Evolutionary conservation across 768 basidiomycete species (phyloP), one percentile per base, ranked within the genome.

Genomic region (Boletus reticulatus): DNA sequence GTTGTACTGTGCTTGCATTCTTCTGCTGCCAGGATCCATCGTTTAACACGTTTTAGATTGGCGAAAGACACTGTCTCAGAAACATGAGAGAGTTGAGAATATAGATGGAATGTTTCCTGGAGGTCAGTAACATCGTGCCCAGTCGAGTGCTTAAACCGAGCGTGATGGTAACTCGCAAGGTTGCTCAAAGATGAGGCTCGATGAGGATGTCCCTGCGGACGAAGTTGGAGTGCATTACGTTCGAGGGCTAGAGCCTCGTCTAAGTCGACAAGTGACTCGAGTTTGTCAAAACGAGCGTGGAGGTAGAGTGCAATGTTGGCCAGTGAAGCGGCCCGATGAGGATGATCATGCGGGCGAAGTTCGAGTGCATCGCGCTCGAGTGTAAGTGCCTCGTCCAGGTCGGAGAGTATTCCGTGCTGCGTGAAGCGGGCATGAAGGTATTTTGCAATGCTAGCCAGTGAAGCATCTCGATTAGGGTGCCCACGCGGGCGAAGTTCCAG

Each of bases 11-110:
- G 62, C 12, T 42, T 11, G 24, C n/a, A 53, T 3, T 46, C 20
- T 39, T 62, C 56, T 4, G 63, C 64, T 1, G 17, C 17, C 6
- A 16, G 13, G 12, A 53, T 39, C 51, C 52, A 60, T n/a, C 13
- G 9, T 13, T 42, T 55, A 13, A 37, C 44, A 2, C n/a, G n/a
- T 4, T 22, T 0, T 1, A 58, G 27, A 29, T 34, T 39, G 14
- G 2, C 9, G 4, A 10, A 17, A 32, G 41, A 58, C 4, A 52
- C 50, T 1, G 31, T 14, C 13, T 38, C 14, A 14, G 38, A 38
- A 38, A 38, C 17, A 4, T 38, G 14, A 38, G 17, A 17, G 37
- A n/a, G 38, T 13, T 34, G 11, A 34, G 11, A 34, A 34, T 34
- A 34, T 13, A 34, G 24, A 27, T 27, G 24, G 24, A 27, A 27